Base-by-base conservation (phyloP, 805 yeast species). In the Kregervanrija fluxuum region DNA sequence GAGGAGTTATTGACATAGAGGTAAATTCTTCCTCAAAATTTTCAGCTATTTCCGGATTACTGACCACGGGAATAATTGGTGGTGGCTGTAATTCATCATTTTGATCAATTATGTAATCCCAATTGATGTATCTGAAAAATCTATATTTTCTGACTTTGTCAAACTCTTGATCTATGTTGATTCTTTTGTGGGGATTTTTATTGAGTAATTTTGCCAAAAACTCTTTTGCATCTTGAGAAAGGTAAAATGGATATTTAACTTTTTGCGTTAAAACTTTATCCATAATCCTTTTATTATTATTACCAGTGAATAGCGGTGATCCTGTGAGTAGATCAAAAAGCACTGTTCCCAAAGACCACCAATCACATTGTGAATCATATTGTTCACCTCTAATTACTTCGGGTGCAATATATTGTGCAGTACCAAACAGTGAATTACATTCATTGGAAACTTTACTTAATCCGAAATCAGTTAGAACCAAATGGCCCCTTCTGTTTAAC, bases 301-400 rank as follows among this genome's bases (percentile, higher is more conserved):
- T 81, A 3, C 96, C 96, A 0, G 93, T 84, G 62, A 85, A 87
- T 1, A 96, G 96, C 0, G 96, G 95, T 40, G 80, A 73, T 0
- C 96, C 96, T 0, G 90, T 82, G 41, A 88, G 68, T 74, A 88
- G 73, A 60, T 89, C 95, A 55, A 67, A 85, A 40, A 82, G 67
- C 6, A 88, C 82, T 39, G 95, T 84, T 0, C 96, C 96, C 32
- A 89, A 65, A 0, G 95, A 86, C 88, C 95, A 88, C 85, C 95
- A 87, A 61, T 88, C 96, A 40, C 89, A 93, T 31, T 79, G 73
- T 43, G 77, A 82, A 54, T 83, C 88, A 61, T 88, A 89, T 13
- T 79, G 77, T 53, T 80, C 75, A 16, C 95, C 95, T 46, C 74
- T 77, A 28, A 88, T 67, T 31, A 89, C 82, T 60, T 88, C 96